Evolutionary conservation across 352 stramenopile genomes (phyloP), one percentile per base, ranked within the genome.

Genomic region (Phytophthora syringae): DNA sequence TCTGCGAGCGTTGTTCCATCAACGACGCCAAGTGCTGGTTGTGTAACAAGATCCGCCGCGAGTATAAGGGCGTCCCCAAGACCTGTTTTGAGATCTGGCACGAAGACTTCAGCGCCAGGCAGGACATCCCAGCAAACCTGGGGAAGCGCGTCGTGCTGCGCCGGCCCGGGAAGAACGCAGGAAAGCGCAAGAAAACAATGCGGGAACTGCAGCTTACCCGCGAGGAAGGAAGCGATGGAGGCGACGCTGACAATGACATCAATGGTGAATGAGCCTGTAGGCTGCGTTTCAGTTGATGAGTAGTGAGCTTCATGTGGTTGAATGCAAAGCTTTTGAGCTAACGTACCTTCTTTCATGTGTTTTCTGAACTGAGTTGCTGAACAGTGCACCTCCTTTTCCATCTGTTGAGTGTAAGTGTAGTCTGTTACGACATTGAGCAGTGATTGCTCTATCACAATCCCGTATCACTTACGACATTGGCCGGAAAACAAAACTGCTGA

Each of bases 41-140:
- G 6, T 69, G 58, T 39, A 53, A 53, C 21, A 69, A 64, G 48
- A 47, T 49, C 2, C 37, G 59, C 1, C 51, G 42, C 24, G 27
- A 30, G 9, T 53, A 53, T 25, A 53, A 53, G n/a, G 28, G 47
- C 10, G 47, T 28, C 12, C n/a, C 28, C 7, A 53, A 53, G 16
- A 70, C 59, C 0, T 74, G 65, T 37, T 74, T 74, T 28, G 47
- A 62, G 20, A 66, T 74, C 5, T 69, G 59, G 65, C 59, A 69
- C 18, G 65, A 69, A 21, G 65, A 74, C 34, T 74, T 69, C 22
- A 48, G 57, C 16, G 24, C 15, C 7, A 44, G 57, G 10, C 28
- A 52, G 21, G 12, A 3, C 5, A 67, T 66, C 22, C 53, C 65
- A 7, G 13, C 22, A 13, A 37, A 25, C 12, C 13, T 58, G 12